These are phyloP conservation scores for Tulasnella calospora DNA, from an alignment of 768 basidiomycete genomes.

Conservation along the genomic window DNA sequence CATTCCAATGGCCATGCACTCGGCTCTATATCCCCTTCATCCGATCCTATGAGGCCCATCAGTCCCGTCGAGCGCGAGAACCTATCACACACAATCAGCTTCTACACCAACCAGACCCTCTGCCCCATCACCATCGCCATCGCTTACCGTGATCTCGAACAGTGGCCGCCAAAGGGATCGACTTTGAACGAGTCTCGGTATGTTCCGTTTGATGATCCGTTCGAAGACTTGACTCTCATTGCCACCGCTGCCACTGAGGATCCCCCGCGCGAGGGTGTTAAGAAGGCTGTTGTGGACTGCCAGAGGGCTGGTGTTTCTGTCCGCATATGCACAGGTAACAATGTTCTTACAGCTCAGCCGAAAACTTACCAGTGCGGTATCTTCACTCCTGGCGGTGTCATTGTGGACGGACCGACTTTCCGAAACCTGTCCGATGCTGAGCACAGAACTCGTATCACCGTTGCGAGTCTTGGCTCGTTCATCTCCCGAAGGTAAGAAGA, in stretches of 20 bases:
- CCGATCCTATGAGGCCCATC: constrained; percentile 52
- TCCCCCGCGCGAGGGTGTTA: constrained; percentile 87
- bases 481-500: constrained; percentile 93
- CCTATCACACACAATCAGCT: constrained; percentile 88
- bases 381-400: no score
- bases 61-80: constrained; percentile 68
- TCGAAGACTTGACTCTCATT: constrained; percentile 72
- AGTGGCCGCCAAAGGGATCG: constrained; percentile 71
- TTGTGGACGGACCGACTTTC: constrained; percentile 98
- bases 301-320: constrained; percentile 83
- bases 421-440: constrained; percentile 66
- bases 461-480: constrained; percentile 96
- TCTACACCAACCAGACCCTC: constrained; percentile 94
- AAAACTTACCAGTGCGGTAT: constrained; percentile 90
- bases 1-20: constrained; percentile 40
- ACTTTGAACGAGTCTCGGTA: constrained; percentile 47
- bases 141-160: constrained; percentile 69
- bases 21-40: constrained; percentile 31
- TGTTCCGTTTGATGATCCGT: constrained; percentile 64
- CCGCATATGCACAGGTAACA: constrained; percentile 99
- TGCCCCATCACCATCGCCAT: constrained; percentile 85
- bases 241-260: constrained; percentile 94
- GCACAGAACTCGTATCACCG: constrained; percentile 78
- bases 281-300: constrained; percentile 84
- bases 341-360: constrained; percentile 87